These are phyloP conservation scores for Grosmannia huntii DNA, from an alignment of 2,329 filamentous ascomycete species.

Conservation along the genomic window DNA sequence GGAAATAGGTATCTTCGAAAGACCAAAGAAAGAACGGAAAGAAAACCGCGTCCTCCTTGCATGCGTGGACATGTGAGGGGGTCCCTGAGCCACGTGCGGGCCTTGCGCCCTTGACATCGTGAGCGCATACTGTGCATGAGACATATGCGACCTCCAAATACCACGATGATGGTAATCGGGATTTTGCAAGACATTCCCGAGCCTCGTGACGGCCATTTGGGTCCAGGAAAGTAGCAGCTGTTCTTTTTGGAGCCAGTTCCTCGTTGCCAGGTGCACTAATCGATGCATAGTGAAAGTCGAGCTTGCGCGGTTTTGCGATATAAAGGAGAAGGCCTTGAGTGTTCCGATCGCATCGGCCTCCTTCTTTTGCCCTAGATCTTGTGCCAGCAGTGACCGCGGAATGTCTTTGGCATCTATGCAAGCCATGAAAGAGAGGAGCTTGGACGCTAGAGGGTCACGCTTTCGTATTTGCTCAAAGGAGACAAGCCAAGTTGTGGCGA, in stretches of 20 bases:
- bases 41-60: too few relatives aligned
- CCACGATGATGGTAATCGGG: not conserved
- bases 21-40: too few relatives aligned
- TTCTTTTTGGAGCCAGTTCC: constrained; percentile 15
- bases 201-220: constrained; percentile 2
- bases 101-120: too few relatives aligned
- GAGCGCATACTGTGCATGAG: constrained; percentile 3
- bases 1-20: too few relatives aligned
- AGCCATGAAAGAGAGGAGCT: constrained; percentile 18
- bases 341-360: constrained; percentile 15
- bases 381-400: constrained; percentile 15
- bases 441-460: constrained; percentile 14
- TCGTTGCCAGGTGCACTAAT: constrained; percentile 18
- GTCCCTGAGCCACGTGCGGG: too few relatives aligned
- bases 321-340: constrained; percentile 19
- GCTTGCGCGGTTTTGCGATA: constrained; percentile 13
- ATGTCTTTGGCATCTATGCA: constrained; percentile 19
- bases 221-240: not conserved
- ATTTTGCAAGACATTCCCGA: constrained; percentile 9
- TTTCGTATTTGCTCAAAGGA: constrained; percentile 9
- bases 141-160: constrained; percentile 3
- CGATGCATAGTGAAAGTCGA: constrained; percentile 16
- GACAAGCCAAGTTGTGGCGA: constrained; percentile 11
- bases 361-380: constrained; percentile 4
- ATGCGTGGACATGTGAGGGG: too few relatives aligned